Conservation (phyloP, 1,284 basidiomycete species). For the Porodaedalea pini region DNA sequence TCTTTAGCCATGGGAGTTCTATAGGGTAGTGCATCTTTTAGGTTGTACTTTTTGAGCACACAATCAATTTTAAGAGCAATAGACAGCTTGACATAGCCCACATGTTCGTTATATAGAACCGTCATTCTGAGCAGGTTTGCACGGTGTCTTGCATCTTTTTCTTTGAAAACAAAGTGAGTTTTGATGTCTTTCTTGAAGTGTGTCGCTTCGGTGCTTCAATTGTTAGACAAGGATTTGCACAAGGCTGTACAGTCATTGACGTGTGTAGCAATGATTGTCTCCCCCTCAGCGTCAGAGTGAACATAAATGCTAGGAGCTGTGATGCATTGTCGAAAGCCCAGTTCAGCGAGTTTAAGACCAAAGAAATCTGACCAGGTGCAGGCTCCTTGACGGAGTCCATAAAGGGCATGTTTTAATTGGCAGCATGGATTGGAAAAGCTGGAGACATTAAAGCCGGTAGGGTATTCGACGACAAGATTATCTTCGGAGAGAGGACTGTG, state of each 20-base stretch:
- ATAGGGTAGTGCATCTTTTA: slow-evolving; percentile 1
- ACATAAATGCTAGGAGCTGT: slow-evolving; percentile 29
- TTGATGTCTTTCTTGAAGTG: slow-evolving; percentile 5
- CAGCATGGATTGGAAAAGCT: slow-evolving; percentile 17
- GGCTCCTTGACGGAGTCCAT: slow-evolving; percentile 32
- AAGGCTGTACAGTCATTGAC: slow-evolving; percentile 31
- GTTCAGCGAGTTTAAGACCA: slow-evolving; percentile 10
- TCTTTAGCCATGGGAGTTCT: slow-evolving; percentile 9
- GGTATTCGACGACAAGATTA: slow-evolving; percentile 29
- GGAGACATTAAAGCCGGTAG: slow-evolving; percentile 22
- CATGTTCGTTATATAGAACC: not conserved
- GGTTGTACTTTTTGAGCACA: slow-evolving; percentile 4
- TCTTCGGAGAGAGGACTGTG: slow-evolving; percentile 20
- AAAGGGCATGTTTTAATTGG: slow-evolving; percentile 24
- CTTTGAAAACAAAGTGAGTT: slow-evolving; percentile 2
- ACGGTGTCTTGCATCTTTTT: no score
- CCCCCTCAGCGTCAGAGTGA: slow-evolving; percentile 22
- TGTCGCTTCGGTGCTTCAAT: no score
- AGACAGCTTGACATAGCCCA: not conserved
- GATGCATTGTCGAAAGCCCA: slow-evolving; percentile 21
- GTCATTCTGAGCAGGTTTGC: slow-evolving; percentile 20
- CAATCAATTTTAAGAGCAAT: slow-evolving; percentile 16
- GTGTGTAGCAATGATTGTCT: slow-evolving; percentile 30
- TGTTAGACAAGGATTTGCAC: no score
- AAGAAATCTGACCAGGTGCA: slow-evolving; percentile 28